Conservation (phyloP, 805 yeast species). For the Lachancea nothofagi region DNA sequence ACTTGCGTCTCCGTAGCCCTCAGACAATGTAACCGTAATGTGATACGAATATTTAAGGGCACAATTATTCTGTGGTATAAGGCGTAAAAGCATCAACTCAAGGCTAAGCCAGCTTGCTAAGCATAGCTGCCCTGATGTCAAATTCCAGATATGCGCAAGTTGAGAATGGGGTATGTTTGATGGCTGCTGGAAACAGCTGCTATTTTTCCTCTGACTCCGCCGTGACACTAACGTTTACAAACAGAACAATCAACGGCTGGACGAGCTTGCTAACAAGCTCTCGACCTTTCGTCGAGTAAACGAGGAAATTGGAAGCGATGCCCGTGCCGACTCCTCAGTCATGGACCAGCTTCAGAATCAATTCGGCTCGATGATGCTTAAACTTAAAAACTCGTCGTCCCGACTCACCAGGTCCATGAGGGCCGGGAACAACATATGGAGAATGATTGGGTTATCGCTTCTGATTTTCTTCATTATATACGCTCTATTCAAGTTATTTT, state of each 20-base stretch:
- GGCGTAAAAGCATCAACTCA: too few relatives aligned
- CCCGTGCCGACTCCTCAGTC: constrained; percentile 46
- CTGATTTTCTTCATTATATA: constrained; percentile 51
- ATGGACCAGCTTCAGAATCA: constrained; percentile 43
- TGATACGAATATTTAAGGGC: too few relatives aligned
- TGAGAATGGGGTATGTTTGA: constrained; percentile 25
- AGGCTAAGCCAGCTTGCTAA: not conserved
- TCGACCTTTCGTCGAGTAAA: constrained; percentile 61
- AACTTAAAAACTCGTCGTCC: constrained; percentile 47
- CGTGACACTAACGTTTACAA: not conserved
- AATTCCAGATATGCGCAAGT: constrained; percentile 29
- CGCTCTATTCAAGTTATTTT: constrained; percentile 47
- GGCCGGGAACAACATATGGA: constrained; percentile 54
- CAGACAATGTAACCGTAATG: too few relatives aligned
- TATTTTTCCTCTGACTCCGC: not conserved
- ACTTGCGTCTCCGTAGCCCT: too few relatives aligned
- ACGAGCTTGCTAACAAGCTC: constrained; percentile 59
- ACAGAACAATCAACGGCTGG: constrained; percentile 58
- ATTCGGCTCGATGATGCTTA: constrained; percentile 43
- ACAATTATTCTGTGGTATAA: too few relatives aligned
- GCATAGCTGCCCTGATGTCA: constrained; percentile 21
- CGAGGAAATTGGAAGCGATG: constrained; percentile 60
- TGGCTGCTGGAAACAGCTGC: too few relatives aligned
- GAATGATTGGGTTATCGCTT: constrained; percentile 54
- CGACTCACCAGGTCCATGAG: constrained; percentile 51